Base-by-base conservation (phyloP, 2,329 filamentous ascomycete species). In the Trichothecium roseum region DNA sequence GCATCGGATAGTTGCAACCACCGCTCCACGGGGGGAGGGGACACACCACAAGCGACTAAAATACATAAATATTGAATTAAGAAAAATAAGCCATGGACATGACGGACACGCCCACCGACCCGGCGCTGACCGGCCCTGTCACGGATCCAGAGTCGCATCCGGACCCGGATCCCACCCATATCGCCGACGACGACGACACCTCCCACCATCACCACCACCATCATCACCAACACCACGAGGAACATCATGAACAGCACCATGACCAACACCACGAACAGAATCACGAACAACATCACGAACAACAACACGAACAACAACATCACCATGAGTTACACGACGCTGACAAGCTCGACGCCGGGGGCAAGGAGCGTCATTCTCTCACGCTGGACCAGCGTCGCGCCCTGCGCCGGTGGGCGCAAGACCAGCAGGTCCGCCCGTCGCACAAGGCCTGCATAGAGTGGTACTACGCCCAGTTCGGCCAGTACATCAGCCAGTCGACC, bases 401-500 rank as follows among this genome's bases (percentile, higher is more conserved):
- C 18, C 60, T 78, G 35, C 69, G 73, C 17, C 63, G 69, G 42
- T 78, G 73, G 73, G 73, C 72, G 17, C 71, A 72, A 45, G 60
- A 60, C 28, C 73, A 77, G 48, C 55, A 66, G 12, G 63, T 68
- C 18, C 67, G 73, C 3, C 73, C 73, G 6, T 72, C 68, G 18
- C 73, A 78, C 54, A 74, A 74, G 54, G 64, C 69, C 24, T 77
- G 73, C 59, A 77, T 77, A 48, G 72, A 77, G 48, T 78, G 73
- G 73, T 78, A 77, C 56, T 66, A 61, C 44, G 51, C 52, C 37
- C 64, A 75, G 50, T 78, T 73, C 49, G 66, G 69, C 51, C 70
- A 74, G 51, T 65, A 66, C 45, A 76, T 78, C 47, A 75, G 70
- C 49, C 73, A 78, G 54, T 76, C 71, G 13, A 78, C 73, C 46